These are phyloP conservation scores for Citrus sp. DNA, from an alignment of 345 rosid genomes.

Conservation along the genomic window DNA sequence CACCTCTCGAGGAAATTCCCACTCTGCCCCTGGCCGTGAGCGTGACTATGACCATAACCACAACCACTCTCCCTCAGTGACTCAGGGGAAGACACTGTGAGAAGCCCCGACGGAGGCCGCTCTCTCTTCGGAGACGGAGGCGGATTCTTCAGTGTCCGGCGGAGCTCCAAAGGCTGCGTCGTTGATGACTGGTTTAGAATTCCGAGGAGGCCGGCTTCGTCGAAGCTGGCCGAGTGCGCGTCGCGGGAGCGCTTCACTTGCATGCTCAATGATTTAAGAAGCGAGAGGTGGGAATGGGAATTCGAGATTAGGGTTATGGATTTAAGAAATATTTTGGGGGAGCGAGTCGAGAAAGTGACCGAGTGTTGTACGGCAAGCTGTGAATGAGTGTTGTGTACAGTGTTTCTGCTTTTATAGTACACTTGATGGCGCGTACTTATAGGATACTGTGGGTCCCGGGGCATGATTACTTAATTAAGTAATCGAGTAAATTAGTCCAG, in stretches of 20 bases:
- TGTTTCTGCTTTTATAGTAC: too few relatives aligned
- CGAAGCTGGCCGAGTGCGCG: slow-evolving; percentile 22
- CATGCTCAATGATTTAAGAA: slow-evolving; percentile 12
- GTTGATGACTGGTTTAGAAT: background rate
- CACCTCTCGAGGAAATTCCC: slow-evolving; percentile 34
- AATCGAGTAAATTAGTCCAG: too few relatives aligned
- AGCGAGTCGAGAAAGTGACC: background rate
- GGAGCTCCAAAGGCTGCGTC: slow-evolving; percentile 1
- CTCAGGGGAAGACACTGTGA: slow-evolving; percentile 24
- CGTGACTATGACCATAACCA: background rate
- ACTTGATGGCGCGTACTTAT: background rate
- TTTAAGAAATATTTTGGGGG: background rate
- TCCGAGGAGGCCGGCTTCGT: slow-evolving; percentile 9
- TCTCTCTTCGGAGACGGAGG: background rate
- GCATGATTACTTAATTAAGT: too few relatives aligned
- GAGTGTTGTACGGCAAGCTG: background rate
- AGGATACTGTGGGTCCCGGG: slow-evolving; percentile 26
- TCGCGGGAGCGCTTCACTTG: slow-evolving; percentile 36
- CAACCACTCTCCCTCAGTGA: slow-evolving; percentile 5
- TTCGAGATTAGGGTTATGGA: background rate
- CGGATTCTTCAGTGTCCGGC: slow-evolving; percentile 1
- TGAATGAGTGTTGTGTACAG: background rate
- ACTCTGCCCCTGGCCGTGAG: background rate
- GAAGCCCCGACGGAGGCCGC: slow-evolving; percentile 16
- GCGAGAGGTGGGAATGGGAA: background rate